A percentile compares a stretch with the other conserved stretches of the same genome.
Conservation (phyloP, 345 rosid genomes). For the Eucalyptus brandiana region DNA sequence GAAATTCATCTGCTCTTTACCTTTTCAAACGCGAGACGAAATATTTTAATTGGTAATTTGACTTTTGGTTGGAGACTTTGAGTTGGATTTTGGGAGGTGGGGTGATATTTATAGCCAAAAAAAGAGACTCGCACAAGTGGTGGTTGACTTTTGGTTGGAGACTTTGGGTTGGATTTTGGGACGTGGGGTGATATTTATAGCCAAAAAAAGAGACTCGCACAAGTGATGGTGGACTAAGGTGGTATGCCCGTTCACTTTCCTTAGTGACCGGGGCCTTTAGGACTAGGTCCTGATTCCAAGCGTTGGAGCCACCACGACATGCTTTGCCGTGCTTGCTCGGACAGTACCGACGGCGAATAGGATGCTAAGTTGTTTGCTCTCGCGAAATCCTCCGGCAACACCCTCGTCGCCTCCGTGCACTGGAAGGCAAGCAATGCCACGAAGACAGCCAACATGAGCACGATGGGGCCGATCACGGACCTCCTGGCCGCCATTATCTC, state of each 20-base stretch:
- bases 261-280: slow-evolving; percentile 25
- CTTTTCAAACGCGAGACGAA: not conserved
- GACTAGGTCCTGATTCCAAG: slow-evolving; percentile 26
- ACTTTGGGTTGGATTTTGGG: not conserved
- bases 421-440: not conserved
- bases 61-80: not conserved
- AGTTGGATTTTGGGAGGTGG: not conserved
- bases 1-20: not conserved
- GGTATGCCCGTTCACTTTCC: not conserved
- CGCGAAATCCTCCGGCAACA: not conserved
- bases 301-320: slow-evolving; percentile 16
- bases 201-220: not conserved
- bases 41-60: not conserved
- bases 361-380: slow-evolving; percentile 6
- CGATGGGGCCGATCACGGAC: not conserved
- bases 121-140: not conserved
- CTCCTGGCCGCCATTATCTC: not conserved
- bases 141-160: not conserved
- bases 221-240: not conserved
- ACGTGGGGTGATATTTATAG: not conserved
- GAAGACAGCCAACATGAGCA: not conserved
- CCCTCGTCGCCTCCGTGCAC: not conserved
- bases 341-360: not conserved
- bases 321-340: slow-evolving; percentile 4
- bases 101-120: not conserved